Base-by-base conservation (phyloP, 192 early-diverging fungal genomes). In the Dissophora ornata region DNA sequence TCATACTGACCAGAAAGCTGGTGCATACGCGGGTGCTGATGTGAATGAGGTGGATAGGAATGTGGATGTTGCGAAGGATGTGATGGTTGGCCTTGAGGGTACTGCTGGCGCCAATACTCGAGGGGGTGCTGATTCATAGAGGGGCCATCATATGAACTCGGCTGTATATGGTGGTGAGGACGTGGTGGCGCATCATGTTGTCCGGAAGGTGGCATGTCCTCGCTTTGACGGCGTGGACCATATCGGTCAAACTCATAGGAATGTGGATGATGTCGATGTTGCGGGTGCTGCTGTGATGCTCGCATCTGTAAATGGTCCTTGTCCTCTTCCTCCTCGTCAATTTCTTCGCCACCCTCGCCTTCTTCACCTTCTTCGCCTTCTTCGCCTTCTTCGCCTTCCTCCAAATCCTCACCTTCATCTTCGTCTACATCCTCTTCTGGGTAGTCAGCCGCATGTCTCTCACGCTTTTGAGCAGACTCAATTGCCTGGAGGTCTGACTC, bases 401-500 rank as follows among this genome's bases (percentile, higher is more conserved):
- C 32, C 10, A 13, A 26, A n/a, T 21, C 34, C 7, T 52, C 49
- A 19, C 22, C 40, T 28, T 2, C 22, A 30, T 28, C 58, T 12
- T 62, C 32, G 25, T 55, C 28, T 5, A 19, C 25, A 1, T 29
- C 52, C 11, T 36, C 51, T 12, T 69, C 41, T 12, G 11, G 36
- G 3, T 45, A 16, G 13, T 41, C 29, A 9, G 4, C 44, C 25
- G 30, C 12, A 53, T 30, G 63, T 11, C 50, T 36, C 6, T 54
- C 41, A 13, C 40, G 54, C 18, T 16, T 32, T 11, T 25, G 48
- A 6, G 30, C 26, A 11, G 53, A 13, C 26, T 63, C 61, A 3
- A 41, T 19, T 25, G 36, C 9, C 28, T 48, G 53, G 5, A 71
- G 45, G 21, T 71, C 69, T 15, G 60, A 44, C 30, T 62, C 54